These are phyloP conservation scores for Colletotrichum sp. DNA, from an alignment of 2,329 filamentous ascomycete genomes.

Conservation along the genomic window DNA sequence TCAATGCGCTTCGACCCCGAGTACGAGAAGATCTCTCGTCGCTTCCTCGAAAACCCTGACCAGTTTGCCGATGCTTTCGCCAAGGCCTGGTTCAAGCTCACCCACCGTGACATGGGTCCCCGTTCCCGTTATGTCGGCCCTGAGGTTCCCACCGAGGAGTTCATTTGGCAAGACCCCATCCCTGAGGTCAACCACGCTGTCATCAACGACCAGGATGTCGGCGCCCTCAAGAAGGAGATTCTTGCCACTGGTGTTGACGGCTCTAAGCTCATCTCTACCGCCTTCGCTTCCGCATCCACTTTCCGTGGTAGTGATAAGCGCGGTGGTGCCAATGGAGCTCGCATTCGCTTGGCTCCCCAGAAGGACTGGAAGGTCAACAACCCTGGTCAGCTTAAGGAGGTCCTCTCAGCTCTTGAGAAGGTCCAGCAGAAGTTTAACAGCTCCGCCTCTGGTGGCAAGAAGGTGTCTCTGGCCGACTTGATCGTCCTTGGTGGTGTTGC, in stretches of 20 bases:
- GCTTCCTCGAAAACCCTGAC: slow-evolving; percentile 71
- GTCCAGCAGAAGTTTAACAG: slow-evolving; percentile 73
- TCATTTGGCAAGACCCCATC: slow-evolving; percentile 79
- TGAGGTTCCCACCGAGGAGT: slow-evolving; percentile 71
- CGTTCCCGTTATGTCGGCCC: slow-evolving; percentile 74
- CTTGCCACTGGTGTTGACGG: slow-evolving; percentile 63
- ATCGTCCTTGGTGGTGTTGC: slow-evolving; percentile 76
- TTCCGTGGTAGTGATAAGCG: slow-evolving; percentile 82
- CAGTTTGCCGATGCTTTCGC: slow-evolving; percentile 73
- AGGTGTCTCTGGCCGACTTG: slow-evolving; percentile 77
- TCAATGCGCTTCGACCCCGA: slow-evolving; percentile 72
- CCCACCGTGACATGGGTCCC: slow-evolving; percentile 81
- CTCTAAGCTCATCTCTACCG: slow-evolving; percentile 67
- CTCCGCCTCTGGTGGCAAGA: slow-evolving; percentile 70
- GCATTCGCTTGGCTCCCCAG: slow-evolving; percentile 76
- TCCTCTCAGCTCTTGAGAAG: slow-evolving; percentile 64
- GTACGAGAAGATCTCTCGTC: slow-evolving; percentile 80
- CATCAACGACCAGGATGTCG: slow-evolving; percentile 66
- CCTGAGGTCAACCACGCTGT: slow-evolving; percentile 66
- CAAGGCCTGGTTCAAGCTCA: slow-evolving; percentile 83
- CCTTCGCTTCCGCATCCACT: slow-evolving; percentile 74
- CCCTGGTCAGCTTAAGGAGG: slow-evolving; percentile 66
- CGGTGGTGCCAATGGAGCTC: slow-evolving; percentile 80
- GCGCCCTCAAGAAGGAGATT: slow-evolving; percentile 70
- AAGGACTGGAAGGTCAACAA: slow-evolving; percentile 79